Evolutionary conservation across 495 filamentous ascomycete genomes (phyloP).

Genomic region (Annulohypoxylon nitens): DNA sequence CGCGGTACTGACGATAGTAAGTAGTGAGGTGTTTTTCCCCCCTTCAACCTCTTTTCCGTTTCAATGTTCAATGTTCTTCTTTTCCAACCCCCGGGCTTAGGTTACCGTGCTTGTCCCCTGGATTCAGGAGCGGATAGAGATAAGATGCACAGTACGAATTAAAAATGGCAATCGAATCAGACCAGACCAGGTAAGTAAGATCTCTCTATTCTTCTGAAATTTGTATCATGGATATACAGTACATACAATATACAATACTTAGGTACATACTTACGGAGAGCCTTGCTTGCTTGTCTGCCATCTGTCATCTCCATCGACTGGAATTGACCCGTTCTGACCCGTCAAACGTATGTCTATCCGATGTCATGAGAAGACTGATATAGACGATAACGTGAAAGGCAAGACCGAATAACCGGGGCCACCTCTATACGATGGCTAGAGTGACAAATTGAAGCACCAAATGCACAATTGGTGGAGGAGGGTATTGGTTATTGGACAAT

Average conservation of each 20-base stretch:
- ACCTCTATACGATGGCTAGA: conserved; percentile 18
- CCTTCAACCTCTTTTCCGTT: conserved; percentile 5
- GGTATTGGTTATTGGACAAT: conserved; percentile 37
- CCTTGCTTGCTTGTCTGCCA: conserved; percentile 18
- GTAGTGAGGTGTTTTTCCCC: conserved; percentile 3
- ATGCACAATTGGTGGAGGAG: conserved; percentile 18
- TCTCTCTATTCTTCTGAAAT: conserved; percentile 15
- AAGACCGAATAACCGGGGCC: conserved; percentile 3
- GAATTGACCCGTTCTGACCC: conserved; percentile 14
- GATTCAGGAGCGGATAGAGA: conserved; percentile 20
- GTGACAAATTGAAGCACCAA: conserved; percentile 12
- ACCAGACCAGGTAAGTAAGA: conserved; percentile 20
- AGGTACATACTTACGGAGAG: too few species aligned
- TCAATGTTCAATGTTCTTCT: neutral
- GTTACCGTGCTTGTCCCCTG: conserved; percentile 29
- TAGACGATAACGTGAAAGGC: conserved; percentile 12
- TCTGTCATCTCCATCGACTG: conserved; percentile 14
- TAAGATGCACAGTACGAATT: conserved; percentile 42
- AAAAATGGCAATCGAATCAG: conserved; percentile 19
- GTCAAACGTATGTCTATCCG: conserved; percentile 13
- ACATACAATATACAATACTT: conserved; percentile 2
- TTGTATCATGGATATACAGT: neutral
- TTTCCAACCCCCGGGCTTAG: conserved; percentile 9
- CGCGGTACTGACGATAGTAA: too few species aligned
- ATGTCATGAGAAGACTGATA: neutral